Percentiles rank a stretch among this genome's conserved stretches.
phyloP scores from a whole-genome alignment of 1,139 yeast species.

The Entelexis paramagnoliae region DNA sequence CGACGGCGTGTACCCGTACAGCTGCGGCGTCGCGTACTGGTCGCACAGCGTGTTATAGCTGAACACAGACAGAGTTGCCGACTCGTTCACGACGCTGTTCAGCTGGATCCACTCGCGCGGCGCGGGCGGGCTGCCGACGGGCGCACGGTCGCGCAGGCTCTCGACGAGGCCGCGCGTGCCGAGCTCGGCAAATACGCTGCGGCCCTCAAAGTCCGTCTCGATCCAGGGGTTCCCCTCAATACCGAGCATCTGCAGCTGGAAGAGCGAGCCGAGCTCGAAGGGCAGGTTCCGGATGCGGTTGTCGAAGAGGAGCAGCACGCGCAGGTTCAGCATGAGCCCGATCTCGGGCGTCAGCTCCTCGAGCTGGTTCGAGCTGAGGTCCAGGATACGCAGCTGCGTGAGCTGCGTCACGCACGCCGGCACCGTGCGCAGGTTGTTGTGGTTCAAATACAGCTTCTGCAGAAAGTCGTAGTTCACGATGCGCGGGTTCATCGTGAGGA shows the following conservation, averaged over 20 bases:
- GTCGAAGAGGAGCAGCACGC: constrained; percentile 79
- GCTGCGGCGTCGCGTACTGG: constrained; percentile 82
- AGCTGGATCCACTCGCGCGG: constrained; percentile 76
- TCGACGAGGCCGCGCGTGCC: constrained; percentile 79
- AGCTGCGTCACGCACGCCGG: constrained; percentile 66
- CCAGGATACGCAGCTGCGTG: constrained; percentile 69
- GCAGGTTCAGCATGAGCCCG: constrained; percentile 70
- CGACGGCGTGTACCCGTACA: constrained; percentile 90
- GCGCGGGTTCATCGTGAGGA: constrained; percentile 57
- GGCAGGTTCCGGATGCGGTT: constrained; percentile 71
- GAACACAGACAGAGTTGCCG: constrained; percentile 55
- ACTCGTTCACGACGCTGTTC: constrained; percentile 19
- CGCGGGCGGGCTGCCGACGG: constrained; percentile 51
- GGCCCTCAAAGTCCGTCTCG: constrained; percentile 40
- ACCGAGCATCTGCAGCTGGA: constrained; percentile 78
- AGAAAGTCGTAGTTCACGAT: constrained; percentile 75
- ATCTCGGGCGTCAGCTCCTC: constrained; percentile 66
- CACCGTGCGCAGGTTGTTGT: constrained; percentile 60
- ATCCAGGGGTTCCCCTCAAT: constrained; percentile 80
- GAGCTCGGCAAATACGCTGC: constrained; percentile 61
- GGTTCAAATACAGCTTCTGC: constrained; percentile 77
- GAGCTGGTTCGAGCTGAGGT: constrained; percentile 68
- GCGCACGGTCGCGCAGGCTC: constrained; percentile 72
- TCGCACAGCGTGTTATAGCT: constrained; percentile 91
- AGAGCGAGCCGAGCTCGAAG: constrained; percentile 72